Evolutionary conservation across 2,329 filamentous ascomycete species (phyloP).

Genomic region (Xylariales sp.): DNA sequence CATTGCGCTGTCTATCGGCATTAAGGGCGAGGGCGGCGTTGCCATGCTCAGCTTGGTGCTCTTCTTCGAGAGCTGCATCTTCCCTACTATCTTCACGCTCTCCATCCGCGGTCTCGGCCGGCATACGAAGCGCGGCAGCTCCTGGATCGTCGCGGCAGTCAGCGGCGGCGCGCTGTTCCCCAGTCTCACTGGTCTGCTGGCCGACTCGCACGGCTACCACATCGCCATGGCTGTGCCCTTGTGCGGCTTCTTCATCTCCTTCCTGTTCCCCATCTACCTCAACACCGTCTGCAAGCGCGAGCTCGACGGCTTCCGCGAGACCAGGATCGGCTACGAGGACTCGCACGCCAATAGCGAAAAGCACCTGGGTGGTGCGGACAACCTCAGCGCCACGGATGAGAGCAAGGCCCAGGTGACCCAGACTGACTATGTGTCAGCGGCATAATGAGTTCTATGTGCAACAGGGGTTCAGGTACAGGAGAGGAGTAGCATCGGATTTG

Average conservation of each 20-base stretch:
- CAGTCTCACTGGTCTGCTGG: slow-evolving; percentile 4
- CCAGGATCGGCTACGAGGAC: slow-evolving; percentile 5
- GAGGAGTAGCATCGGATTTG: too few species aligned
- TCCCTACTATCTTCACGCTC: slow-evolving; percentile 7
- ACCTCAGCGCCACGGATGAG: neutral
- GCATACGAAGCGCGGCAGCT: slow-evolving; percentile 5
- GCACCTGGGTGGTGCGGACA: neutral
- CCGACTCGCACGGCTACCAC: slow-evolving; percentile 5
- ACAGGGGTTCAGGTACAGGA: too few species aligned
- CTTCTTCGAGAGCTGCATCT: slow-evolving; percentile 7
- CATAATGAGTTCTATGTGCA: too few species aligned
- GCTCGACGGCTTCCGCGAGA: slow-evolving; percentile 7
- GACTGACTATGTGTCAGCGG: neutral
- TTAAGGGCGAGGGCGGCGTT: slow-evolving; percentile 5
- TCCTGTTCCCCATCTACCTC: slow-evolving; percentile 6
- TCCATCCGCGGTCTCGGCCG: slow-evolving; percentile 6
- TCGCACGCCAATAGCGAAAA: slow-evolving; percentile 4
- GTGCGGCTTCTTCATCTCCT: slow-evolving; percentile 3
- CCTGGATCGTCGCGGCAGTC: slow-evolving; percentile 5
- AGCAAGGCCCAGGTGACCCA: neutral
- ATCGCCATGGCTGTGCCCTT: slow-evolving; percentile 5
- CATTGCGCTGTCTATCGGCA: slow-evolving; percentile 5
- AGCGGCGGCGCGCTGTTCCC: slow-evolving; percentile 5
- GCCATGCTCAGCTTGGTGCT: slow-evolving; percentile 6
- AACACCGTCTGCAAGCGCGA: slow-evolving; percentile 6